Conservation (phyloP, 148 eudicot genomes). For the Diospyros lotus region DNA sequence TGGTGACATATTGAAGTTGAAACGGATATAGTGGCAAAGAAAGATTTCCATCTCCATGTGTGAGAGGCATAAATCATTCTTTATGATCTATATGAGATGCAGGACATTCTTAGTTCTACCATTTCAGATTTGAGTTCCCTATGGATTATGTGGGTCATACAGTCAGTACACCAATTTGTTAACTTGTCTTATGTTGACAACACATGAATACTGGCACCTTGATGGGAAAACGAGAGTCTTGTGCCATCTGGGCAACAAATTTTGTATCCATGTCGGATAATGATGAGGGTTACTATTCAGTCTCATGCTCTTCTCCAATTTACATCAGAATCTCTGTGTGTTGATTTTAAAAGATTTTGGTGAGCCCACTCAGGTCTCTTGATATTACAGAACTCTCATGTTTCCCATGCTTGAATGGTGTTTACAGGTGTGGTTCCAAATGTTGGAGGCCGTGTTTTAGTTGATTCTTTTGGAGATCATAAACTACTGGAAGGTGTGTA, state of each 20-base stretch:
- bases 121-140: too few species aligned
- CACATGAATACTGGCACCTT: background rate
- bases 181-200: background rate
- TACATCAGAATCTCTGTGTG: background rate
- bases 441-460: slow-evolving; percentile 67
- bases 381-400: background rate
- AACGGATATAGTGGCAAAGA: background rate
- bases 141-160: too few species aligned
- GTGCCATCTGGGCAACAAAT: background rate
- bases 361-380: background rate
- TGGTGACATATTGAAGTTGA: background rate
- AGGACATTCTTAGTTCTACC: too few species aligned
- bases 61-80: background rate
- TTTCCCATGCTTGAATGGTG: background rate
- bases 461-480: slow-evolving; percentile 25
- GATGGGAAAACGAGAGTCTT: background rate
- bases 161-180: background rate
- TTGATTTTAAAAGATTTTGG: background rate
- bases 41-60: background rate
- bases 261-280: background rate
- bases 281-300: background rate
- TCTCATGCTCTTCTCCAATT: background rate
- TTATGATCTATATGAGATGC: too few species aligned
- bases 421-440: slow-evolving; percentile 83
- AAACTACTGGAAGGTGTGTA: slow-evolving; percentile 52